Evolutionary conservation across 1,139 yeast genomes (phyloP), one percentile per base, ranked within the genome.

Genomic region (Taphrina communis): DNA sequence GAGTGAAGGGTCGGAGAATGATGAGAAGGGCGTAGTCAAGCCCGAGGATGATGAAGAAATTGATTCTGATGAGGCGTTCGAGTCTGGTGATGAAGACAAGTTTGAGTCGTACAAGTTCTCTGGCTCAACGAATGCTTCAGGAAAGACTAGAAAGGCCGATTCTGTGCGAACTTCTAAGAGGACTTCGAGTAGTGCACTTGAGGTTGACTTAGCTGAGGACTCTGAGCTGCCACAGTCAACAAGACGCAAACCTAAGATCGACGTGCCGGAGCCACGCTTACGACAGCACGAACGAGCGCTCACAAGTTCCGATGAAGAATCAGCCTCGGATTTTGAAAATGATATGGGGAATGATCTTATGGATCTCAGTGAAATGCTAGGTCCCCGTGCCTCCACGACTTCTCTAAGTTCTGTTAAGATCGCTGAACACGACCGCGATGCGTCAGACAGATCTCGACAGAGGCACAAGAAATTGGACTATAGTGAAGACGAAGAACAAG

Each of bases 291-390:
- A 71, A n/a, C 72, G 66, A 6, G 70, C 72, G 11, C 75, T 70
- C 4, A 71, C 72, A 6, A 72, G 66, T 35, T 71, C 73, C 2
- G 79, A 74, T 21, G 75, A 73, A n/a, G 78, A 44, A 6, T 19
- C 61, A 17, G 67, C 67, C 4, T 55, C 61, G 17, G 67, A 63
- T 25, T 63, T 63, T 38, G 67, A 63, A 25, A 56, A 55, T n/a
- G 67, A 63, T 19, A 52, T 6, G 4, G 68, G 63, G n/a, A 57
- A 57, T 11, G 65, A 65, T 21, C 63, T 39, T 75, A 77, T 39
- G 81, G 80, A 36, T 78, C 73, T 46, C 79, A 82, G 68, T 83
- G 81, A 61, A 93, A 88, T 76, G 93, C 88, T 75, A 93, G 88
- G 61, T 6, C 25, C 55, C 1, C 8, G 19, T 44, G 17, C 8